Evolutionary conservation across 164 flowering plant species (phyloP), one percentile per base, ranked within the genome.

Genomic region (Berberis vulgaris): DNA sequence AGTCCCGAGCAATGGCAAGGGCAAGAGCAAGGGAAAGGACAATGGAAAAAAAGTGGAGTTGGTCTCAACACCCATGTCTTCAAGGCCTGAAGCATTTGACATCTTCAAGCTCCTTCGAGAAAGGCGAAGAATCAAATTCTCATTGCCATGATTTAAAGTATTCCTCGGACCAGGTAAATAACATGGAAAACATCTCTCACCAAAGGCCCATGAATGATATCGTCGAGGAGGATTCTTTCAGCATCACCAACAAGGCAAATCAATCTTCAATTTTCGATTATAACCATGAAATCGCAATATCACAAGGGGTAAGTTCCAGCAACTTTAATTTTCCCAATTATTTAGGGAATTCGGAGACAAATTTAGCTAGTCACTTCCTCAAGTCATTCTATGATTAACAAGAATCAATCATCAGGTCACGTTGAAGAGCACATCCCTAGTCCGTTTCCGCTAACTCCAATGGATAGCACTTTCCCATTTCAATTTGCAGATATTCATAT

Each of bases 11-110:
- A 39, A 77, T 75, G 59, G 90, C 90, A 53, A 78, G 90, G 65
- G 85, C 67, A 38, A 77, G 82, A 63, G 90, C 90, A 7, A 83
- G 81, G 63, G 82, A 74, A 49, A 82, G 86, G 65, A 75, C 84
- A 13, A 69, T 45, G 50, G 82, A 73, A 53, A 84, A 76, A 75
- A 42, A 67, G 55, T 43, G 61, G 13, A 52, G 12, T 52, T 63
- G 59, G 42, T 55, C 26, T 59, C 67, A 57, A 43, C 47, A n/a
- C 7, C 44, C 59, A 43, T 49, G 9, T 1, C 60, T 12, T 5
- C 47, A 44, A 13, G 45, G 69, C 13, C 3, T 65, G 57, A 64
- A 54, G 44, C 67, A 69, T 39, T 53, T 62, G 0, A 43, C 47
- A 41, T 65, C 72, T 49, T 65, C 61, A 43, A 56, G 68, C 49